These are phyloP conservation scores for Kernera saxatilis DNA, from an alignment of 345 rosid genomes.

Conservation along the genomic window DNA sequence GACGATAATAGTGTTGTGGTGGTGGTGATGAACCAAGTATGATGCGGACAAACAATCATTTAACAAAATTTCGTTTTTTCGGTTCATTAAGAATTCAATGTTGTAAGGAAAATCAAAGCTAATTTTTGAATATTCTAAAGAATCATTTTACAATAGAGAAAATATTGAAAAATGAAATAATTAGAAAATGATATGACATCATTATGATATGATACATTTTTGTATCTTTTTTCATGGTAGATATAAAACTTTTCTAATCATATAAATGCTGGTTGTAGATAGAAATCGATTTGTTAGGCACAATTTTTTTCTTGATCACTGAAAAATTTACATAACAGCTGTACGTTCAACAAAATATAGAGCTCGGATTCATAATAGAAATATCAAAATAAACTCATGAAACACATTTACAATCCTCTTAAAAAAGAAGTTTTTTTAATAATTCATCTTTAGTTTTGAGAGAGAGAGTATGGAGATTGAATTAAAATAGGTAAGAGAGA, in stretches of 20 bases:
- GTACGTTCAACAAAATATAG: neutral
- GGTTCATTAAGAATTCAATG: neutral
- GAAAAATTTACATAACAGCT: neutral
- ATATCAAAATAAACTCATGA: neutral
- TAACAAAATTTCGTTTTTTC: neutral
- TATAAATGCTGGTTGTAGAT: neutral
- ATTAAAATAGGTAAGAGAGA: neutral
- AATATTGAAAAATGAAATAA: neutral
- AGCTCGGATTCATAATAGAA: neutral
- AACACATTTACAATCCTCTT: neutral
- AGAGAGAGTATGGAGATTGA: neutral
- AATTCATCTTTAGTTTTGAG: neutral
- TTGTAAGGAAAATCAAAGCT: neutral
- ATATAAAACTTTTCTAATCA: neutral
- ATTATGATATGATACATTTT: neutral
- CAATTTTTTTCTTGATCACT: neutral
- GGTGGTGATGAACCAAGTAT: neutral
- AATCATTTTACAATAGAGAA: neutral
- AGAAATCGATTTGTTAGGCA: neutral
- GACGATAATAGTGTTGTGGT: neutral
- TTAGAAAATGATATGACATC: neutral
- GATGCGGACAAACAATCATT: neutral
- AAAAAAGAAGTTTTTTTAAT: neutral
- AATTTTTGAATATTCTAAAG: neutral
- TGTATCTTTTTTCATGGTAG: neutral